Evolutionary conservation across 768 basidiomycete genomes (phyloP).

Genomic region (Auricularia heimuer): DNA sequence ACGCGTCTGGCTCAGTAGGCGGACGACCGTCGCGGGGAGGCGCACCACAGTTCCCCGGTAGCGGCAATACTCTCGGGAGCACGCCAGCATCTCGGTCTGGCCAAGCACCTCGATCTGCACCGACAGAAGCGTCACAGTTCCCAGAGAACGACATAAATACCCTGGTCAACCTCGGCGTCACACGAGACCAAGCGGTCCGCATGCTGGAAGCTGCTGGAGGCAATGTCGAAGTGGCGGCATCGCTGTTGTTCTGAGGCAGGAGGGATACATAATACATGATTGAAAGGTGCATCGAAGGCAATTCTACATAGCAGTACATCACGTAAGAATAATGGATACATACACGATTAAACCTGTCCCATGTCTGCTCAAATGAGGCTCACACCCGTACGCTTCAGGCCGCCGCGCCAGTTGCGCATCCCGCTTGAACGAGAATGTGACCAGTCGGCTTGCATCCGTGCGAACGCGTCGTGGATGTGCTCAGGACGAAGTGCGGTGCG

Average conservation of each 20-base stretch:
- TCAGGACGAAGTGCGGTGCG: constrained; percentile 68
- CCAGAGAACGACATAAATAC: constrained; percentile 55
- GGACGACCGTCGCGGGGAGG: constrained; percentile 14
- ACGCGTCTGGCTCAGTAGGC: constrained; percentile 17
- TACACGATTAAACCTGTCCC: background rate
- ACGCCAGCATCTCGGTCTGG: constrained; percentile 23
- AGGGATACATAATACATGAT: background rate
- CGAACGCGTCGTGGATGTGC: constrained; percentile 86
- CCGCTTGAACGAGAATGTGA: constrained; percentile 72
- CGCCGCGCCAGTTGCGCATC: constrained; percentile 84
- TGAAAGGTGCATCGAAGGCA: background rate
- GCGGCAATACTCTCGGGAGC: constrained; percentile 51
- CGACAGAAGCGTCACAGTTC: constrained; percentile 22
- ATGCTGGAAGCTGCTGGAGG: constrained; percentile 73
- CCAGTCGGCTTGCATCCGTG: constrained; percentile 83
- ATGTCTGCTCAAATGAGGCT: constrained; percentile 50
- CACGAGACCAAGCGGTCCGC: constrained; percentile 66
- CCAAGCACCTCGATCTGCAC: constrained; percentile 14
- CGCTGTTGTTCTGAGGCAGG: constrained; percentile 52
- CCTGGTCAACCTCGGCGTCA: constrained; percentile 69
- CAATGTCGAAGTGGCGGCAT: constrained; percentile 81
- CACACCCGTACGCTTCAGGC: constrained; percentile 67
- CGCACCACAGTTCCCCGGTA: constrained; percentile 50
- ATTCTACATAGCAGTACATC: background rate
- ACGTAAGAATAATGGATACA: background rate